These are phyloP conservation scores for Priceomyces melissophilus DNA, from an alignment of 805 yeast species.

Conservation along the genomic window DNA sequence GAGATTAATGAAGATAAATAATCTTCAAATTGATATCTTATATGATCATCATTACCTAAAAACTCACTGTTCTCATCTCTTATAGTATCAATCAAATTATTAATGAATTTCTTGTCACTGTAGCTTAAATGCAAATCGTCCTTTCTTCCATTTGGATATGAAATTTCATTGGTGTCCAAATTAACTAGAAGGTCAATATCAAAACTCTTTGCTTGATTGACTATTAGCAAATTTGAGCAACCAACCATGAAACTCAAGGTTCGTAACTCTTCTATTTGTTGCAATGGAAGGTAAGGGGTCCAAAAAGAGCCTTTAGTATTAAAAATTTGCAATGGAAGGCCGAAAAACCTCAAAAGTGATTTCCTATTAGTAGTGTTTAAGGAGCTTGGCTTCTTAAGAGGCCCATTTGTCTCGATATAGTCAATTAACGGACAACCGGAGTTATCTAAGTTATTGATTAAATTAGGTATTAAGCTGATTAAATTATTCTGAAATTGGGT, in stretches of 20 bases:
- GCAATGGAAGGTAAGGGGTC: slow-evolving; percentile 91
- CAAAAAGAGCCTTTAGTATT: slow-evolving; percentile 79
- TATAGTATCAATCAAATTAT: slow-evolving; percentile 51
- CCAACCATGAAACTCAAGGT: slow-evolving; percentile 75
- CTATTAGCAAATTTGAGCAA: slow-evolving; percentile 77
- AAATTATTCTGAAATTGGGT: slow-evolving; percentile 83
- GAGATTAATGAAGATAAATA: slow-evolving; percentile 76
- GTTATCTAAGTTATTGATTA: slow-evolving; percentile 67
- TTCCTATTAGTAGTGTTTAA: slow-evolving; percentile 74
- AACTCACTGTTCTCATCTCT: slow-evolving; percentile 27
- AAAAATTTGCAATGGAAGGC: slow-evolving; percentile 83
- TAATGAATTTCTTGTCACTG: slow-evolving; percentile 74
- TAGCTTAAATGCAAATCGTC: slow-evolving; percentile 31
- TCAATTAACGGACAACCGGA: slow-evolving; percentile 74
- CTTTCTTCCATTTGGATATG: slow-evolving; percentile 38
- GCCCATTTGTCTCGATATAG: slow-evolving; percentile 47
- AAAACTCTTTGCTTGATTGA: slow-evolving; percentile 55
- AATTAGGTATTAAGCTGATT: slow-evolving; percentile 77
- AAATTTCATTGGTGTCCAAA: slow-evolving; percentile 53
- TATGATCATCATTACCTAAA: slow-evolving; percentile 68
- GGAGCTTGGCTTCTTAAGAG: slow-evolving; percentile 57
- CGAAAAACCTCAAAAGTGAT: slow-evolving; percentile 75
- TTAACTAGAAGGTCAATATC: slow-evolving; percentile 72
- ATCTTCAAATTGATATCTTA: slow-evolving; percentile 86
- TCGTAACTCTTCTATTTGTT: slow-evolving; percentile 75